Base-by-base conservation (phyloP, 75 land plant species). In the Adiantum capillusveneris region DNA sequence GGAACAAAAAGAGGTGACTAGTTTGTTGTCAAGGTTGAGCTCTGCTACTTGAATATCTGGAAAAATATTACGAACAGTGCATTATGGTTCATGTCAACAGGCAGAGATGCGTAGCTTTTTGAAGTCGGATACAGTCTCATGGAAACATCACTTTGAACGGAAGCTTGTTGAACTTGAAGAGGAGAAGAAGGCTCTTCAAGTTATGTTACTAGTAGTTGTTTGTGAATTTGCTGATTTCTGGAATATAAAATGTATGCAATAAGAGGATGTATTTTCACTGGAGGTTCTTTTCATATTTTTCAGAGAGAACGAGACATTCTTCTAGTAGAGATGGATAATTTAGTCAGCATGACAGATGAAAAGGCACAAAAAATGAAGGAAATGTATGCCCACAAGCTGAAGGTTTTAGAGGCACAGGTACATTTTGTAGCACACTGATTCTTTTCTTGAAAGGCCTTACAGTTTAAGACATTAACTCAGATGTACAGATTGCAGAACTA, bases 91-190 rank as follows among this genome's bases (percentile, higher is more conserved):
- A n/a, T 18, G n/a, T 24, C 16, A 16, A 64, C 85, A 95, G 99
- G 77, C 80, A 6, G 99, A 95, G 75, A 95, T 95, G 97, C 89
- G 84, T 61, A 65, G 67, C 51, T 71, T 84, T 74, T 85, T 75
- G 31, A 81, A 71, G 6, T 44, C 59, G 57, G 92, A 84, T 44
- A 73, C 90, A 1, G 58, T 63, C 21, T 83, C 76, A 29, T 79
- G 90, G 41, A 90, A 86, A 76, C 99, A 90, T 58, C 99, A 95
- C 49, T 95, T 90, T 72, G 86, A 90, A 58, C 90, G 84, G 71
- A 95, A 95, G 60, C 73, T 95, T 42, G 25, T 70, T 63, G 99
- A 95, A 56, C 75, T 90, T 46, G 99, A 95, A 71, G 88, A 95
- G 28, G 96, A 90, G 79, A 95, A 95, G 58, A 77, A 80, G 62